Evolutionary conservation across 2,329 filamentous ascomycete genomes (phyloP), one percentile per base, ranked within the genome.

Genomic region (Amphichorda felina): DNA sequence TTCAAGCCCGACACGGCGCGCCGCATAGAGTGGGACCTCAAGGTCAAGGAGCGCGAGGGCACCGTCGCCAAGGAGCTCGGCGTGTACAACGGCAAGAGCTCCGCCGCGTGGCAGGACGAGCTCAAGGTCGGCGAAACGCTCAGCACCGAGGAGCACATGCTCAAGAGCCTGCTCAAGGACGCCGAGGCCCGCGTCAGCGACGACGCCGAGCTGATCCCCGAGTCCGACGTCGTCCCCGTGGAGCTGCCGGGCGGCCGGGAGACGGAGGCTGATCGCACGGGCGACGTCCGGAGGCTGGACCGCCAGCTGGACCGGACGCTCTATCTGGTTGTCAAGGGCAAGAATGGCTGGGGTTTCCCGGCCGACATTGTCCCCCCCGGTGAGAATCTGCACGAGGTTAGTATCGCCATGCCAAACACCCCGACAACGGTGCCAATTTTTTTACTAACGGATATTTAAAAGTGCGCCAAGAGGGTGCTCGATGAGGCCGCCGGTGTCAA

Each of bases 81-180:
- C 40, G 66, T 74, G 35, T 95, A 94, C 67, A 77, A 81, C 49
- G 81, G 82, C 42, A 70, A 72, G 49, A 74, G 66, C 27, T 59
- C 73, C 18, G 66, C 77, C 42, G 80, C 77, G 4, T 98, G 91
- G 91, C 86, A 94, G 53, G 91, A 98, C 56, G 91, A 96, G 63
- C 60, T 93, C 37, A 64, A 83, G 10, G 72, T 91, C 2, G 86
- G 84, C 10, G 81, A 86, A 39, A 55, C 66, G 36, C 70, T 82
- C 42, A 77, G 75, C 40, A 66, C 72, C 44, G 72, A 79, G 37
- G 72, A 76, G 36, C 65, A 70, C 40, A 62, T 85, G 50, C 64
- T 82, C 11, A 73, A 87, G 41, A 69, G 72, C 46, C 60, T 94
- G 41, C 60, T 94, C 33, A 71, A 75, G 49, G 86, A 94, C 51